Base-by-base conservation (phyloP, 805 yeast genomes). In the Barnettozyma pratensis region DNA sequence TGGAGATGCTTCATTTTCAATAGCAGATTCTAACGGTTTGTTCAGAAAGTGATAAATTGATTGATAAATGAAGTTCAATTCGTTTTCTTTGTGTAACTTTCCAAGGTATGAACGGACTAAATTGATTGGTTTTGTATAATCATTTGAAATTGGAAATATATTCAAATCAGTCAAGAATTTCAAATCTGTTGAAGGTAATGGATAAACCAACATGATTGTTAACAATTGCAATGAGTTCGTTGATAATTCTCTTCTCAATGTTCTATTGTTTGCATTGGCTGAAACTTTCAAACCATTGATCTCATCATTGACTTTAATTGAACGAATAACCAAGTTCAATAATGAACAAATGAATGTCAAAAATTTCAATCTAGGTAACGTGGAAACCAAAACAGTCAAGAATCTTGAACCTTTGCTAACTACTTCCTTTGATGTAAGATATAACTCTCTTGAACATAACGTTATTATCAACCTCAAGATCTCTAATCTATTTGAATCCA, bases 401-500 rank as follows among this genome's bases (percentile, higher is more conserved):
- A 78, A 87, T 43, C 78, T 72, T 34, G 88, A 80, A 0, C 92
- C 96, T 4, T 58, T 54, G 0, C 70, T 52, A 0, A 78, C 75
- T 5, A 80, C 59, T 11, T 61, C 58, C 6, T 72, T 56, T 1
- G 79, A 72, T 3, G 67, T 48, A 4, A 59, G 62, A 61, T 87
- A 90, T 42, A 90, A 60, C 12, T 81, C 73, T 42, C 75, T 76
- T 2, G 96, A 84, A 26, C 78, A 70, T 6, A 91, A 65, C 0
- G 83, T 71, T 7, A 86, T 57, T 9, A 92, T 47, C 7, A 89
- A 67, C 42, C 84, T 70, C 37, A 92, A 56, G 2, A 87, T 68
- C 58, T 87, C 95, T 5, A 82, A 66, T 56, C 96, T 75, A 60
- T 86, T 81, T 28, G 80, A 62, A 55, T 86, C 91, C 38, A 79